Evolutionary conservation across 2,329 filamentous ascomycete genomes (phyloP).

Genomic region (Aspergillus fumigatus): DNA sequence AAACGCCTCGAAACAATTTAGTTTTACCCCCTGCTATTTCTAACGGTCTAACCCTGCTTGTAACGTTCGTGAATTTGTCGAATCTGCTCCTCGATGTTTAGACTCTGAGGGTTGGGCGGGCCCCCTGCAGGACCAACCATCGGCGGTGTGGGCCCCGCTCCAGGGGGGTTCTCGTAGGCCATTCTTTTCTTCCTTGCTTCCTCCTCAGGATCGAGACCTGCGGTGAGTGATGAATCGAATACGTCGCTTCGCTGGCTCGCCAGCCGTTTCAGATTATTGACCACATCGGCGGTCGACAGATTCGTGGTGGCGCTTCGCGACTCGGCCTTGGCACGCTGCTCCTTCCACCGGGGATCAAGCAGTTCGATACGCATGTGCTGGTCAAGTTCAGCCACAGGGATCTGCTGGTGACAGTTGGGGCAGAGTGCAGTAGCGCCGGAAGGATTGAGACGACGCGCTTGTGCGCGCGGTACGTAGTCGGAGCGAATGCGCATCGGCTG

Average conservation of each 20-base stretch:
- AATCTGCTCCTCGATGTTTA: conserved; percentile 85
- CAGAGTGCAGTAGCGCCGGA: conserved; percentile 66
- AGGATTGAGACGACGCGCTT: conserved; percentile 64
- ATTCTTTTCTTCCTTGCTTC: conserved; percentile 72
- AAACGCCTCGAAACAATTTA: background rate
- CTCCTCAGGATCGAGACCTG: conserved; percentile 66
- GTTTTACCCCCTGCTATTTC: background rate
- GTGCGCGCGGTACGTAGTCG: conserved; percentile 84
- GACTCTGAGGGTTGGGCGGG: conserved; percentile 35
- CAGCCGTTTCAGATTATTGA: conserved; percentile 91
- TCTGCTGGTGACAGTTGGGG: conserved; percentile 88
- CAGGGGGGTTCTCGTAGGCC: conserved; percentile 42
- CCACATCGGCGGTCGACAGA: conserved; percentile 78
- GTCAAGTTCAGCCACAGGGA: conserved; percentile 80
- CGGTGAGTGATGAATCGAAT: conserved; percentile 59
- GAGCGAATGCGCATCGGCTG: conserved; percentile 81
- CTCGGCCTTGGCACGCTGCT: conserved; percentile 86
- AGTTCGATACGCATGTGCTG: conserved; percentile 94
- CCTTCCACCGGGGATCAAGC: conserved; percentile 90
- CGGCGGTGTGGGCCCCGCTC: conserved; percentile 21
- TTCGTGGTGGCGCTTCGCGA: conserved; percentile 81
- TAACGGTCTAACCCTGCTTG: conserved; percentile 20
- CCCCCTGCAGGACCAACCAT: conserved; percentile 26
- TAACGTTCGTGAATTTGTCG: conserved; percentile 60
- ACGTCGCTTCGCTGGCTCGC: conserved; percentile 84